Evolutionary conservation across 257 asterid species (phyloP), one percentile per base, ranked within the genome.

Genomic region (Cynanchum wilfordii): DNA sequence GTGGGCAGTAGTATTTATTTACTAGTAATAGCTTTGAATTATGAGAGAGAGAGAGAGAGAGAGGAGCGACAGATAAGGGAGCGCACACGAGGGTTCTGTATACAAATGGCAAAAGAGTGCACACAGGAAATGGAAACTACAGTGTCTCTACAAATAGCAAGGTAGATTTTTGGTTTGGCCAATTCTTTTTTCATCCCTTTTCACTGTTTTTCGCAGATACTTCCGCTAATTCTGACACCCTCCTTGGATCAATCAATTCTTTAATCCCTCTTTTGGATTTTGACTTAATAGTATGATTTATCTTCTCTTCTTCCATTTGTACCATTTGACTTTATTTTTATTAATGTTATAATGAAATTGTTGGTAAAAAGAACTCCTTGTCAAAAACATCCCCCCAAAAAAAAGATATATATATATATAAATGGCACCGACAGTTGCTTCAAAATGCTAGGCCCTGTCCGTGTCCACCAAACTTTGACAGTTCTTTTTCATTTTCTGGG

Each of bases 51-150:
- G 38, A 64, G 79, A 27, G 38, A 75, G 56, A 49, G 65, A 63
- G 50, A 8, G 69, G 65, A 69, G 79, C 66, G 76, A 81, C 74
- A 77, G 64, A 68, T 59, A 69, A 73, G 82, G 81, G 67, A 59
- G 71, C 52, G 72, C 76, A 82, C 87, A 80, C 88, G 85, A 80
- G 87, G 85, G 65, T 47, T 77, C 79, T 77, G 87, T 73, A 57
- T 9, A 5, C 38, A 40, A 63, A 29, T 63, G 67, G 67, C 76
- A 45, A 36, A 20, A 33, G 76, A 78, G 44, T 7, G 47, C 47
- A 42, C 73, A 71, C 71, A 80, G 22, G 24, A 17, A 78, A 82
- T 51, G 75, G 83, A 81, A 86, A 81, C 80, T 56, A 72, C 71
- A 51, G 22, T 17, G 6, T 51, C 20, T 51, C n/a, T 17, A 51